These are phyloP conservation scores for Polyplosphaeria fusca DNA, from an alignment of 495 filamentous ascomycete species.

Conservation along the genomic window DNA sequence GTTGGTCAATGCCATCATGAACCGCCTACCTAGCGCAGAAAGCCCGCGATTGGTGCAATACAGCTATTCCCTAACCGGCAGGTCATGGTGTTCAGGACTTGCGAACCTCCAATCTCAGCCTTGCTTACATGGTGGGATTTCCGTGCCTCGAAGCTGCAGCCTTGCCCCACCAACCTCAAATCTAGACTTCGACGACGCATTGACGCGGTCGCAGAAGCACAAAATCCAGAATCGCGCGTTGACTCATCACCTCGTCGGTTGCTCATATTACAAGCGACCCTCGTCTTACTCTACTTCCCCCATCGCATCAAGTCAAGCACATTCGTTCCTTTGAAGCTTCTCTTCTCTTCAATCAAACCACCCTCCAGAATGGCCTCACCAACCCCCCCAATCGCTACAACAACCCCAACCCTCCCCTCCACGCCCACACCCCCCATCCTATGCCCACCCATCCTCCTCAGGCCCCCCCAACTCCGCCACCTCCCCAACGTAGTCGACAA, in stretches of 20 bases:
- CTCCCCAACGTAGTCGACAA: not conserved
- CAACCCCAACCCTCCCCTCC: not conserved
- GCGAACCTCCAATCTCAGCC: no score
- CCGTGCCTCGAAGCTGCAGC: no score
- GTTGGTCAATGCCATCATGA: conserved; percentile 12
- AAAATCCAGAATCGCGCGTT: no score
- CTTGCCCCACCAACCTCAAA: no score
- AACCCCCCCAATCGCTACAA: not conserved
- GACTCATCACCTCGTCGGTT: not conserved
- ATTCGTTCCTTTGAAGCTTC: not conserved
- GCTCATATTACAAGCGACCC: not conserved
- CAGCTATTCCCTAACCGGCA: conserved; percentile 9
- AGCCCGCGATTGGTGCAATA: conserved; percentile 14
- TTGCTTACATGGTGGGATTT: no score
- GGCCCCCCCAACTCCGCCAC: not conserved
- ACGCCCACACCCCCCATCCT: not conserved
- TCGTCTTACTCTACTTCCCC: not conserved
- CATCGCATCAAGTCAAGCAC: not conserved
- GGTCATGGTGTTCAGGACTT: no score
- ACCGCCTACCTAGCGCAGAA: conserved; percentile 3
- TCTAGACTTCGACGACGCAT: no score
- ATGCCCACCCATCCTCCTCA: not conserved
- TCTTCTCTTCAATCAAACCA: not conserved
- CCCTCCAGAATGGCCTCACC: not conserved
- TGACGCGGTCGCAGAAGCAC: no score